Evolutionary conservation across 2,329 filamentous ascomycete species (phyloP).

Genomic region (Sphaerostilbella broomeana): DNA sequence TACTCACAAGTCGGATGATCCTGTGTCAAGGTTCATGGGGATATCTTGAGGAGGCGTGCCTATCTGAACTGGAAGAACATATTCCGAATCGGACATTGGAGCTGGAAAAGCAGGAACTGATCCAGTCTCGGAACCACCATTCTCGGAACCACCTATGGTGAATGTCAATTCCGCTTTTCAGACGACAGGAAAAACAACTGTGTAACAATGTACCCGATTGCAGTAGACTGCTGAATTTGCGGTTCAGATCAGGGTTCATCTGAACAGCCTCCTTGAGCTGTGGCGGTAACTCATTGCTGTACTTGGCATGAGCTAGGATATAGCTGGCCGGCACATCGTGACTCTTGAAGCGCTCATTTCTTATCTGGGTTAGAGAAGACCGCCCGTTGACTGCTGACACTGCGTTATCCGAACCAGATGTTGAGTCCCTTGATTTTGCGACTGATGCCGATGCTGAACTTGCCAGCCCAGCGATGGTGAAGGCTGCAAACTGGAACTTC

Average conservation of each 20-base stretch:
- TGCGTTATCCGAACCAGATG: neutral
- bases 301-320: conserved; percentile 32
- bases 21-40: conserved; percentile 64
- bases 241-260: conserved; percentile 19
- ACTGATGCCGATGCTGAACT: conserved; percentile 7
- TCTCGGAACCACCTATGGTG: neutral
- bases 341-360: conserved; percentile 28
- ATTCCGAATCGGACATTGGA: conserved; percentile 45
- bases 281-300: conserved; percentile 26
- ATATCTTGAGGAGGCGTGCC: conserved; percentile 52
- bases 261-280: conserved; percentile 21
- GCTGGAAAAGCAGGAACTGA: conserved; percentile 23
- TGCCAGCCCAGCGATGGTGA: conserved; percentile 6
- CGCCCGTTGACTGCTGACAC: conserved; percentile 1
- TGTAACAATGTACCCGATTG: conserved; percentile 6
- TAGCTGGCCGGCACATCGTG: conserved; percentile 27
- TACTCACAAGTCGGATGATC: conserved; percentile 42
- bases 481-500: conserved; percentile 6
- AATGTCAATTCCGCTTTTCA: neutral
- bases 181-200: neutral
- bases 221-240: conserved; percentile 17
- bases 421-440: neutral
- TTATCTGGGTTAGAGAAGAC: conserved; percentile 27
- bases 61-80: conserved; percentile 55
- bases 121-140: conserved; percentile 17